Evolutionary conservation across 495 filamentous ascomycete species (phyloP).

Genomic region (Elasticomyces elasticus): DNA sequence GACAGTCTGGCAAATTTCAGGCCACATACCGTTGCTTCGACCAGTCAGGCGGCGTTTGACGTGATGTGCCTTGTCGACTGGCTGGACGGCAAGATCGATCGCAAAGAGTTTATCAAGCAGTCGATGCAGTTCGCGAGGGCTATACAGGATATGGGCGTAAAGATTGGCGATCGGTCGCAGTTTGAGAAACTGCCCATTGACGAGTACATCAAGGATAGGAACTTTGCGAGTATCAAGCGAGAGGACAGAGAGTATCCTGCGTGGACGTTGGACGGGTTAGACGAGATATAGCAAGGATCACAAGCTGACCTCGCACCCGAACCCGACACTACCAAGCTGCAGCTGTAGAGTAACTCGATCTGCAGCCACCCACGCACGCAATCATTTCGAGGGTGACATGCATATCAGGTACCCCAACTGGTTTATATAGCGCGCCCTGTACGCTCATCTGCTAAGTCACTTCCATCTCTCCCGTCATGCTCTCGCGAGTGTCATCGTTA

Average conservation of each 20-base stretch:
- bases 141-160: constrained; percentile 37
- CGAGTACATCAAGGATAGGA: constrained; percentile 19
- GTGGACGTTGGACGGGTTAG: constrained; percentile 16
- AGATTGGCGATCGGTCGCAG: constrained; percentile 42
- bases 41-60: constrained; percentile 24
- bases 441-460: too few relatives aligned
- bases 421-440: too few relatives aligned
- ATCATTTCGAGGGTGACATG: too few relatives aligned
- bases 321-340: too few relatives aligned
- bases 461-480: too few relatives aligned
- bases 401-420: too few relatives aligned
- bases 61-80: constrained; percentile 20
- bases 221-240: constrained; percentile 14
- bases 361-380: not conserved
- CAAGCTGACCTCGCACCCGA: too few relatives aligned
- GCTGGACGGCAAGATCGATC: constrained; percentile 29
- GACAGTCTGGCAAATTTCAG: constrained; percentile 49
- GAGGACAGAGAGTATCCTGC: constrained; percentile 13
- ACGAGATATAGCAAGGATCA: constrained; percentile 5
- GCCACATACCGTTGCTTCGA: constrained; percentile 43
- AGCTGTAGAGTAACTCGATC: not conserved
- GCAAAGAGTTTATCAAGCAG: constrained; percentile 36
- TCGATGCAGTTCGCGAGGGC: constrained; percentile 39
- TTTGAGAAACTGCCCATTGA: constrained; percentile 31
- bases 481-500: too few relatives aligned